Conservation (phyloP, 768 basidiomycete species). For the Russula sp. region DNA sequence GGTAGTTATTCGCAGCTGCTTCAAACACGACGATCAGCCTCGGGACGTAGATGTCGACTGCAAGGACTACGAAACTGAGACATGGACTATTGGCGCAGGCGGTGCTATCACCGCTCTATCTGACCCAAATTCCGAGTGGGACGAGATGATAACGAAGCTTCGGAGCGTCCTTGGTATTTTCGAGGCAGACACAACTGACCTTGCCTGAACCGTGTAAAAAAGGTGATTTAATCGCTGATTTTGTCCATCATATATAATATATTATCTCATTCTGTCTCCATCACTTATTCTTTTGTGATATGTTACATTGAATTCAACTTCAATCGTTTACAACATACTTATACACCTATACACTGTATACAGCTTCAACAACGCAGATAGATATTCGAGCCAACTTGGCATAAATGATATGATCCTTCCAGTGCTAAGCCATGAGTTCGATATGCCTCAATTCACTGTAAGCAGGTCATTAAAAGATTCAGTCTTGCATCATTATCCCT, state of each 20-base stretch:
- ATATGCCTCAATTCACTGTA: constrained; percentile 77
- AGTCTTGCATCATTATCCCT: not conserved
- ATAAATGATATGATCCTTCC: not conserved
- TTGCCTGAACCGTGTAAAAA: not conserved
- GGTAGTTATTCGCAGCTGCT: constrained; percentile 90
- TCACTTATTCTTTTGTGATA: not conserved
- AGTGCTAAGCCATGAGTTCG: constrained; percentile 63
- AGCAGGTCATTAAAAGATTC: constrained; percentile 2
- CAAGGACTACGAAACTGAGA: constrained; percentile 40
- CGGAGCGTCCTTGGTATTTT: constrained; percentile 72
- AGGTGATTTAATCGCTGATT: not conserved
- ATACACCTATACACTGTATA: constrained; percentile 3
- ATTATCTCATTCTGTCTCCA: not conserved
- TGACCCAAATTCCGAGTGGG: constrained; percentile 84
- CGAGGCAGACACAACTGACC: constrained; percentile 34
- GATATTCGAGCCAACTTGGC: not conserved
- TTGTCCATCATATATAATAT: not conserved
- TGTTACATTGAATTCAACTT: constrained; percentile 40
- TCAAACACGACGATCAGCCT: constrained; percentile 56
- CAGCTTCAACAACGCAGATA: not conserved
- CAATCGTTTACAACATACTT: constrained; percentile 27
- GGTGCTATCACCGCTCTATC: constrained; percentile 95
- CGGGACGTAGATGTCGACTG: constrained; percentile 4
- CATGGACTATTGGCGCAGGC: constrained; percentile 86
- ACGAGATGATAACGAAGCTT: constrained; percentile 88